phyloP scores from a whole-genome alignment of 306 rosid species.

The Cicer cuneatum region DNA sequence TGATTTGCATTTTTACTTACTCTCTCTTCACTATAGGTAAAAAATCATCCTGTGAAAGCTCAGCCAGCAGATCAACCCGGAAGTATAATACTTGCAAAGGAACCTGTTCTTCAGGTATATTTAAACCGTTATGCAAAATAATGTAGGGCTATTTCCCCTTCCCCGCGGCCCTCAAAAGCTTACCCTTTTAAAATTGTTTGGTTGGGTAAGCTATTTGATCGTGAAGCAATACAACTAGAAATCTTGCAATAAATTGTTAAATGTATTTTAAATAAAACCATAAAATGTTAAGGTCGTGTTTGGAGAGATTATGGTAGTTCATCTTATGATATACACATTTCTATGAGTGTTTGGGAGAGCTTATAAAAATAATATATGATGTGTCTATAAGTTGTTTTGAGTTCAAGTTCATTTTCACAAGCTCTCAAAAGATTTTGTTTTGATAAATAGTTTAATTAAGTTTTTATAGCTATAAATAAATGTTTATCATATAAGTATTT shows the following conservation, averaged over 20 bases:
- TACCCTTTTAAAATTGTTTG: background rate
- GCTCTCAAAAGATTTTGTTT: background rate
- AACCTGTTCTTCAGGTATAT: constrained; percentile 88
- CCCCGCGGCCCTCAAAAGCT: background rate
- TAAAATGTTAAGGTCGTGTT: background rate
- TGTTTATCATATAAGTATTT: no score
- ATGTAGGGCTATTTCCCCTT: background rate
- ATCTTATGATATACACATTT: background rate
- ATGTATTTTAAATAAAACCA: constrained; percentile 16
- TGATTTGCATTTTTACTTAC: constrained; percentile 3
- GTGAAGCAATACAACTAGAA: background rate
- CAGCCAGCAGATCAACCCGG: constrained; percentile 86
- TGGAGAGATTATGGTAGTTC: background rate
- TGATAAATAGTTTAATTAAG: no score
- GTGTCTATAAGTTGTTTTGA: background rate
- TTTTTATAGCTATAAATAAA: no score
- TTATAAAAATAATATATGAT: background rate
- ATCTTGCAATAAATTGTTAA: background rate
- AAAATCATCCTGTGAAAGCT: constrained; percentile 91
- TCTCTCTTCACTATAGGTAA: constrained; percentile 59
- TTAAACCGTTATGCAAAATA: constrained; percentile 7
- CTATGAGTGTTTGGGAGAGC: background rate
- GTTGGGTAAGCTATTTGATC: background rate
- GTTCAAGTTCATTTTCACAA: background rate
- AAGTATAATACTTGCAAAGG: constrained; percentile 87